A percentile compares a stretch with the other conserved stretches of the same genome.
Conservation (phyloP, 2,329 filamentous ascomycete species). For the Colletotrichum chrysophilum region DNA sequence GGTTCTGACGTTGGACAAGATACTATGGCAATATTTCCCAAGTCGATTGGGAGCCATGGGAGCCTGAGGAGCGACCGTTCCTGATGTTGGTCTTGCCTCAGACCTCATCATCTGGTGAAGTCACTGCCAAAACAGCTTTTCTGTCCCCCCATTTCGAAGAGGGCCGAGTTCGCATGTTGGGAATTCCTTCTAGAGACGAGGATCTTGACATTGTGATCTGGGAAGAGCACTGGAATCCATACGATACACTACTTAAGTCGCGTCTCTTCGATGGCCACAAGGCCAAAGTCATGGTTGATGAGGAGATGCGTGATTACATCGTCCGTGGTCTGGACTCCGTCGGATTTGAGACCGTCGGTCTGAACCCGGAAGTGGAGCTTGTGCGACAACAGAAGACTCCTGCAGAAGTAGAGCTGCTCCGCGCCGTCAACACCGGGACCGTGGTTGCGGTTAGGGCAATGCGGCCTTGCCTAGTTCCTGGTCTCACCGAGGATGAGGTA, state of each 20-base stretch:
- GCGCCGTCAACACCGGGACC: conserved; percentile 68
- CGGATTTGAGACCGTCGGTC: conserved; percentile 62
- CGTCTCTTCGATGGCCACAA: conserved; percentile 37
- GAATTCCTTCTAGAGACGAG: conserved; percentile 57
- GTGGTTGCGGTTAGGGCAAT: conserved; percentile 65
- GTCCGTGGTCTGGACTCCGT: conserved; percentile 56
- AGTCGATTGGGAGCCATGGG: conserved; percentile 67
- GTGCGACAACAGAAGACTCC: conserved; percentile 64
- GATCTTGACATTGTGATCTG: conserved; percentile 61
- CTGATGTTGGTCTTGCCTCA: conserved; percentile 63
- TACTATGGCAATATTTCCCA: conserved; percentile 69
- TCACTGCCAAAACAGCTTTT: conserved; percentile 61
- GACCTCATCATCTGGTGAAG: conserved; percentile 37
- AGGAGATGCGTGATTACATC: conserved; percentile 70
- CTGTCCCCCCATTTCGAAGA: conserved; percentile 66
- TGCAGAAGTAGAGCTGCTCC: conserved; percentile 61
- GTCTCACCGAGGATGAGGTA: conserved; percentile 64
- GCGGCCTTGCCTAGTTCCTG: conserved; percentile 57
- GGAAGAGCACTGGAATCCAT: conserved; percentile 71
- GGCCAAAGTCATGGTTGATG: conserved; percentile 64
- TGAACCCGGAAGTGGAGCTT: conserved; percentile 58
- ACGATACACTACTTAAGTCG: conserved; percentile 55
- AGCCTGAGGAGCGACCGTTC: conserved; percentile 68
- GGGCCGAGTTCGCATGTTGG: conserved; percentile 61
- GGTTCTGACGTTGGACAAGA: conserved; percentile 1